Conservation (phyloP, 371 early-diverging fungal species). For the Circinella umbellata region DNA sequence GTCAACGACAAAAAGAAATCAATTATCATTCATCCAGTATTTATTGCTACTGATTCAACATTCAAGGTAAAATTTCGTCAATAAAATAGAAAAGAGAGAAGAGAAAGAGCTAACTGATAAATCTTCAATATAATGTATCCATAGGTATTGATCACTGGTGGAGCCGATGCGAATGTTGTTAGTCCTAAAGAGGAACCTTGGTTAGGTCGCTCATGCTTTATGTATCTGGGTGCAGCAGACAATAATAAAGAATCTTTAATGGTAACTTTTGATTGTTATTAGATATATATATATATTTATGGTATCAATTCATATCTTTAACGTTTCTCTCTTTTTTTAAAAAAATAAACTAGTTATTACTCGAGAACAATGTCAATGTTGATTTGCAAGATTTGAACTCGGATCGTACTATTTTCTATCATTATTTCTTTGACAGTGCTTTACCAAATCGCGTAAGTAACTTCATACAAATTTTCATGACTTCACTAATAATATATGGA, state of each 20-base stretch:
- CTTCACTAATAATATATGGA: no score
- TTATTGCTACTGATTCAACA: slow-evolving; percentile 7
- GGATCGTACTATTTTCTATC: slow-evolving; percentile 49
- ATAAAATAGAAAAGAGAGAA: no score
- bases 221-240: slow-evolving; percentile 11
- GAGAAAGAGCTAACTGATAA: no score
- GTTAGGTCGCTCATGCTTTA: slow-evolving; percentile 33
- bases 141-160: slow-evolving; percentile 27
- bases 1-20: neutral
- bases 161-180: slow-evolving; percentile 33
- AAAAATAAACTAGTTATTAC: slow-evolving; percentile 29
- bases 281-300: no score
- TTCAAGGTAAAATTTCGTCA: slow-evolving; percentile 1
- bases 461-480: neutral
- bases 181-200: slow-evolving; percentile 21
- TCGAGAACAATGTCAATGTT: slow-evolving; percentile 42
- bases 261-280: slow-evolving; percentile 8
- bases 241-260: neutral
- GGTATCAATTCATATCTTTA: no score
- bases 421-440: slow-evolving; percentile 32
- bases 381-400: slow-evolving; percentile 26
- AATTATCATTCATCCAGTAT: neutral
- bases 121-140: neutral
- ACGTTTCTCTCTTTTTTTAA: neutral
- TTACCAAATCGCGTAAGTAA: neutral